Evolutionary conservation across 495 filamentous ascomycete species (phyloP).

Genomic region (Gamarada debralockiae): DNA sequence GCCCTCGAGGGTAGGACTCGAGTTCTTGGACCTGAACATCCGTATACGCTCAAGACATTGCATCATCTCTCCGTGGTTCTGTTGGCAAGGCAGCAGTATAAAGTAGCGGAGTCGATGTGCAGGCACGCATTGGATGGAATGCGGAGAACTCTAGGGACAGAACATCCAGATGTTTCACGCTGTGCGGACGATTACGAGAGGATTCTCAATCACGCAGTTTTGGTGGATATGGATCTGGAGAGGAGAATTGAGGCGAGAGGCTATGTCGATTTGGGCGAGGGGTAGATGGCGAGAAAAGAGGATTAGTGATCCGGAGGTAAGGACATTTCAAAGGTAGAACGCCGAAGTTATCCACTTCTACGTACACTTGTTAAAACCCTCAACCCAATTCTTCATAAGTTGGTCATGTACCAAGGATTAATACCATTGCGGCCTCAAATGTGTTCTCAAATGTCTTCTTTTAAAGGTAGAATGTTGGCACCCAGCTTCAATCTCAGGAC

Average conservation of each 20-base stretch:
- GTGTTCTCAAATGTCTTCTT: too few species aligned
- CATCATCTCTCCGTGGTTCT: background rate
- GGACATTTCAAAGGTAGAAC: too few species aligned
- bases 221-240: background rate
- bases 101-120: background rate
- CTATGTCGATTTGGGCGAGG: background rate
- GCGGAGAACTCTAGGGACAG: background rate
- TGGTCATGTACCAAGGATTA: too few species aligned
- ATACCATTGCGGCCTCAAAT: too few species aligned
- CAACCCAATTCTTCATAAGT: too few species aligned
- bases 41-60: background rate
- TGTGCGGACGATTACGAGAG: background rate
- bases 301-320: too few species aligned
- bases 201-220: background rate
- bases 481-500: too few species aligned
- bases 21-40: background rate
- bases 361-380: too few species aligned
- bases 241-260: background rate
- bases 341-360: too few species aligned
- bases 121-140: background rate
- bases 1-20: background rate
- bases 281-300: too few species aligned
- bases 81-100: background rate
- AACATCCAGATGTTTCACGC: background rate
- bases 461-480: too few species aligned